phyloP scores from a whole-genome alignment of 176 grass and related monocot species.

The Eremochloa ophiuroides region DNA sequence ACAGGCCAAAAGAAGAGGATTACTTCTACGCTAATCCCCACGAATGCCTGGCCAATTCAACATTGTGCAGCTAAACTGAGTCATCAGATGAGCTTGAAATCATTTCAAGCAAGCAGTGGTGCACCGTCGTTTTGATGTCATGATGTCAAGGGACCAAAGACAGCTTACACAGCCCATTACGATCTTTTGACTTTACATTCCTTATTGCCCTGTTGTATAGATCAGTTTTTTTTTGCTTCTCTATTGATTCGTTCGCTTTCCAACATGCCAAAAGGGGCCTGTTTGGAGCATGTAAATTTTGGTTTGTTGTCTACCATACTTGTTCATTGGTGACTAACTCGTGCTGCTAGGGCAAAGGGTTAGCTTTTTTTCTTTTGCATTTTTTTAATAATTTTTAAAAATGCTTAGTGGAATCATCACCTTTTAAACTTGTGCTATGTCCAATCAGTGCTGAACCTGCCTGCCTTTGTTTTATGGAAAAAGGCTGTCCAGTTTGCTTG shows the following conservation, averaged over 20 bases:
- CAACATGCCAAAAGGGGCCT: conserved; percentile 21
- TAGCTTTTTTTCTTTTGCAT: neutral
- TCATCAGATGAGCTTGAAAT: conserved; percentile 7
- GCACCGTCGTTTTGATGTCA: neutral
- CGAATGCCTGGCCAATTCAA: conserved; percentile 70
- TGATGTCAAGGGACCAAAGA: conserved; percentile 13
- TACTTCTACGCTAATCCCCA: conserved; percentile 94
- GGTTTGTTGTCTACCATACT: neutral
- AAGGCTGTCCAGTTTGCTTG: neutral
- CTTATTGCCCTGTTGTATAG: conserved; percentile 36
- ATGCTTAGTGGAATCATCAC: neutral
- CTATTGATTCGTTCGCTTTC: conserved; percentile 26
- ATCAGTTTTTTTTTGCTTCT: neutral
- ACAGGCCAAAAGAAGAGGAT: conserved; percentile 92
- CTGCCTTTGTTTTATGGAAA: neutral
- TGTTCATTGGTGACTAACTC: conserved; percentile 2
- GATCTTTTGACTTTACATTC: conserved; percentile 2
- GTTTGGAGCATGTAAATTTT: conserved; percentile 39
- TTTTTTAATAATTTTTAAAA: neutral
- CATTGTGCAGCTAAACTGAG: conserved; percentile 29
- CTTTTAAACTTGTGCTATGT: neutral
- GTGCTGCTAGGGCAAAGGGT: neutral
- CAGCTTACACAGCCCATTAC: neutral
- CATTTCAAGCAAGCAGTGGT: neutral
- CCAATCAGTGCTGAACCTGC: neutral